phyloP scores from a whole-genome alignment of 1,284 basidiomycete genomes.

The Leccinum solheimii region DNA sequence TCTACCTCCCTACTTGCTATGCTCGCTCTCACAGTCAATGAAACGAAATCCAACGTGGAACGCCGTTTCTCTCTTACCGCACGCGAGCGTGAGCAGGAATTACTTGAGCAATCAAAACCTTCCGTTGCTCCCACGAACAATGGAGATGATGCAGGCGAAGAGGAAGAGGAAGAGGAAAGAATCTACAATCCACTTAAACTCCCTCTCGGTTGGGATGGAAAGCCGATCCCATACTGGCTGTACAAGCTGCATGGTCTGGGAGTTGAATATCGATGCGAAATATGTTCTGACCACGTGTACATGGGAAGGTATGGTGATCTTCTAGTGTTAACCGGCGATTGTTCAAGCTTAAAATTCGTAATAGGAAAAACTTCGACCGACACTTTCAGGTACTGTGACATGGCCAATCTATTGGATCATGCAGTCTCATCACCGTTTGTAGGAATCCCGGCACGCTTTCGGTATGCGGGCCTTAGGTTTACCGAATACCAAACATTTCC shows the following conservation, averaged over 20 bases:
- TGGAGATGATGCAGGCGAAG: conserved; percentile 58
- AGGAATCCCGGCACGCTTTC: conserved; percentile 96
- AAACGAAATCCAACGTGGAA: conserved; percentile 96
- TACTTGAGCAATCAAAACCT: conserved; percentile 79
- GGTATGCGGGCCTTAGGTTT: conserved; percentile 97
- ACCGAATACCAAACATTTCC: conserved; percentile 98
- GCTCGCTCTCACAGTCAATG: conserved; percentile 71
- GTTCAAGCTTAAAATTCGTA: conserved; percentile 15
- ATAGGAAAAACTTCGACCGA: conserved; percentile 90
- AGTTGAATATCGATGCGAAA: conserved; percentile 97
- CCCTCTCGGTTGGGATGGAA: conserved; percentile 97
- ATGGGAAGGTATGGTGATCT: conserved; percentile 74
- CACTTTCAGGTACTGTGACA: conserved; percentile 72
- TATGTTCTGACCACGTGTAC: conserved; percentile 94
- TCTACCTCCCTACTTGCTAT: conserved; percentile 64
- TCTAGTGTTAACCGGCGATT: conserved; percentile 1
- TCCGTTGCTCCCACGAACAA: conserved; percentile 56
- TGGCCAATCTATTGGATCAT: conserved; percentile 6
- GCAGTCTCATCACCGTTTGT: conserved; percentile 25
- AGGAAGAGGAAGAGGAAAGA: conserved; percentile 91
- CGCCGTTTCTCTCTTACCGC: conserved; percentile 95
- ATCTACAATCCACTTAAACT: conserved; percentile 98
- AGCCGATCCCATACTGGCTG: conserved; percentile 98
- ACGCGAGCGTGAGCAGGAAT: conserved; percentile 92
- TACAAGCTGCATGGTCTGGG: conserved; percentile 98